Conservation (phyloP, 805 yeast species). For the Barnettozyma sucrosica region DNA sequence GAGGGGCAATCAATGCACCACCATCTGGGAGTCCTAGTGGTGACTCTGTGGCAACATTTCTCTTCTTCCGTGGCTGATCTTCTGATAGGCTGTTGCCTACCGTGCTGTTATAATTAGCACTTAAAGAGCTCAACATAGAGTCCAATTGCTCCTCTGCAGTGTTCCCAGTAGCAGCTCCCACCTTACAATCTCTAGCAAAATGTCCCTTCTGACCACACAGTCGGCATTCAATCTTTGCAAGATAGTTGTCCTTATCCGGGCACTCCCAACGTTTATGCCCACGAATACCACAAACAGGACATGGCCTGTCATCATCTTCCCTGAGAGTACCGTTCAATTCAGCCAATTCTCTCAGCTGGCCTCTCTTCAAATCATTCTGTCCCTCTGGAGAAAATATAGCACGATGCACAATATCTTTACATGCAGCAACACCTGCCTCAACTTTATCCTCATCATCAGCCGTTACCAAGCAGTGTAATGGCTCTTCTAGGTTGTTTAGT, state of each 20-base stretch:
- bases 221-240: slow-evolving; percentile 58
- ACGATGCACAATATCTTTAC: slow-evolving; percentile 70
- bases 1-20: slow-evolving; percentile 5
- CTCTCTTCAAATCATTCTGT: slow-evolving; percentile 84
- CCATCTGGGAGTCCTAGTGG: slow-evolving; percentile 6
- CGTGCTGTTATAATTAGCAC: slow-evolving; percentile 23
- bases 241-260: slow-evolving; percentile 48
- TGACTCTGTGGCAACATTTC: slow-evolving; percentile 7
- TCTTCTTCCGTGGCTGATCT: slow-evolving; percentile 11
- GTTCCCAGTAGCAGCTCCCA: slow-evolving; percentile 8
- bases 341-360: slow-evolving; percentile 88
- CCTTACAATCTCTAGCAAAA: slow-evolving; percentile 74
- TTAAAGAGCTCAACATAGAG: slow-evolving; percentile 44
- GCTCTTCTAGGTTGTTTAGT: slow-evolving; percentile 64
- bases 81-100: neutral
- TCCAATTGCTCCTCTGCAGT: slow-evolving; percentile 31
- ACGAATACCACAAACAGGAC: slow-evolving; percentile 57
- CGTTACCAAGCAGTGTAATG: slow-evolving; percentile 80
- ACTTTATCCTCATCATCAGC: slow-evolving; percentile 78
- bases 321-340: slow-evolving; percentile 90
- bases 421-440: slow-evolving; percentile 64
- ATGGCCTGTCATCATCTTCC: slow-evolving; percentile 63
- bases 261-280: slow-evolving; percentile 66
- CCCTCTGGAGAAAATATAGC: slow-evolving; percentile 91
- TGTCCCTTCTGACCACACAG: slow-evolving; percentile 83